Evolutionary conservation across 345 rosid species (phyloP).

Genomic region (Pseudoturritis turrita): DNA sequence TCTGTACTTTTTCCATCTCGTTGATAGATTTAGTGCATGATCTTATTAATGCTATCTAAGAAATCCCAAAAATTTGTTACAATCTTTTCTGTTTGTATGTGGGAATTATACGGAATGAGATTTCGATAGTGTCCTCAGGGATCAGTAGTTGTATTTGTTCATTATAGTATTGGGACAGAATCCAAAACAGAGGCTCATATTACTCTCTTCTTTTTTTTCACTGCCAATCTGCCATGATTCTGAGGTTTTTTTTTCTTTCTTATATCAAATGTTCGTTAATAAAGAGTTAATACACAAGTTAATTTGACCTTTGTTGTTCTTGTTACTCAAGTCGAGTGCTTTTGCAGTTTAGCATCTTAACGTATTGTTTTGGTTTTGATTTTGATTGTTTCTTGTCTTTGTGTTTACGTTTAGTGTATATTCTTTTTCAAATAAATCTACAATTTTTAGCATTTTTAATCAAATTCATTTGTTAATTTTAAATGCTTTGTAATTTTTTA

Average conservation of each 20-base stretch:
- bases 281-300: background rate
- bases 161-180: background rate
- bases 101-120: background rate
- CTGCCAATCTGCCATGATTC: background rate
- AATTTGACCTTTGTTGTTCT: background rate
- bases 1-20: background rate
- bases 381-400: background rate
- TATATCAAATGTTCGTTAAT: background rate
- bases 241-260: background rate
- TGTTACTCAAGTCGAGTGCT: background rate
- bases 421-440: background rate
- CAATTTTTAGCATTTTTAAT: background rate
- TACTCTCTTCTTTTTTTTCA: background rate
- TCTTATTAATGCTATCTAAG: background rate
- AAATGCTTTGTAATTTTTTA: no score
- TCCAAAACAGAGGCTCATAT: background rate
- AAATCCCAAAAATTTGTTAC: background rate
- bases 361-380: background rate
- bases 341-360: background rate
- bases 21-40: constrained; percentile 5
- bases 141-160: constrained; percentile 3
- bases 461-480: background rate
- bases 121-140: background rate
- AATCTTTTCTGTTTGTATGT: background rate
- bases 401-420: background rate